phyloP scores from a whole-genome alignment of 306 rosid species.

The Mucuna pruriens region DNA sequence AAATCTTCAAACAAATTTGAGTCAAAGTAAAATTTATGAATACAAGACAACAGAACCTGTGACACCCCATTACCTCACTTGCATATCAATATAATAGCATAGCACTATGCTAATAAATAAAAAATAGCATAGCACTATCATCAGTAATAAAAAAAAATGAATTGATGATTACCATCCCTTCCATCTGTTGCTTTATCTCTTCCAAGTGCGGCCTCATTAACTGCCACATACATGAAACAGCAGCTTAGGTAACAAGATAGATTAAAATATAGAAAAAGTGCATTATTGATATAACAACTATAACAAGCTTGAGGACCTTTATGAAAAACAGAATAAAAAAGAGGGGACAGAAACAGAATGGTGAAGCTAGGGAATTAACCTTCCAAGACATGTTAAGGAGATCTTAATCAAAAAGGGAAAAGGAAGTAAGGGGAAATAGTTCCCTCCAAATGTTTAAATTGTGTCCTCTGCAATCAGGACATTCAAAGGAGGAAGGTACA shows the following conservation, averaged over 20 bases:
- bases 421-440: background rate
- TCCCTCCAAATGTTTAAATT: constrained; percentile 18
- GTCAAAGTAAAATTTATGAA: constrained; percentile 15
- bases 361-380: constrained; percentile 2
- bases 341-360: background rate
- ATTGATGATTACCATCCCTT: constrained; percentile 59
- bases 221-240: constrained; percentile 51
- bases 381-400: background rate
- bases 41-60: background rate
- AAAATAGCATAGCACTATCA: constrained; percentile 3
- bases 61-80: background rate
- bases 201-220: constrained; percentile 76
- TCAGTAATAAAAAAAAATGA: constrained; percentile 24
- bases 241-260: constrained; percentile 5
- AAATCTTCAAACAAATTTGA: background rate
- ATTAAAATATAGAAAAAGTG: constrained; percentile 8
- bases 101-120: no score
- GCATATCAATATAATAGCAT: constrained; percentile 10
- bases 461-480: constrained; percentile 14
- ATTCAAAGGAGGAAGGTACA: constrained; percentile 15
- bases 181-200: constrained; percentile 59
- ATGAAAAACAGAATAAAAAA: background rate
- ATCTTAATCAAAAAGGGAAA: constrained; percentile 26
- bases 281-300: background rate
- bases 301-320: background rate